These are phyloP conservation scores for Salix brachista DNA, from an alignment of 345 rosid species.

Conservation along the genomic window DNA sequence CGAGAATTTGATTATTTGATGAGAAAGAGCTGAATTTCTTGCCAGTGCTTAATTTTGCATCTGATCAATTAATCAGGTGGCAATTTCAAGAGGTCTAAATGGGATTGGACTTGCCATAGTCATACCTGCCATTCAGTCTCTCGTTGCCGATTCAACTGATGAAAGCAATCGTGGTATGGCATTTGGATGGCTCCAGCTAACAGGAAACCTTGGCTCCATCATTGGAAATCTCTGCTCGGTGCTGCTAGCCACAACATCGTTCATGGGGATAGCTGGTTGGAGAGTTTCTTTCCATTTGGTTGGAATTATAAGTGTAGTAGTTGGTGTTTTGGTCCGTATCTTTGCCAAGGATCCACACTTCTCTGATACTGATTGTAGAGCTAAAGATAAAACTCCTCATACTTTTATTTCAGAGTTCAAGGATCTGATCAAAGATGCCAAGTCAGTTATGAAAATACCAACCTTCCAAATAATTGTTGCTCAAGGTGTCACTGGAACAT, in stretches of 20 bases:
- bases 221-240: conserved; percentile 53
- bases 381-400: conserved; percentile 16
- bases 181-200: conserved; percentile 73
- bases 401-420: conserved; percentile 39
- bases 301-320: conserved; percentile 52
- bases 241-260: conserved; percentile 56
- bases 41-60: background rate
- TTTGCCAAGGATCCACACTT: conserved; percentile 68
- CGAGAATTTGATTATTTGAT: too few relatives aligned
- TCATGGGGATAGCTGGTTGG: conserved; percentile 75
- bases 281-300: conserved; percentile 68
- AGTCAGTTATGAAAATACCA: conserved; percentile 48
- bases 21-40: too few relatives aligned
- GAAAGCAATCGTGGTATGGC: conserved; percentile 73
- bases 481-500: conserved; percentile 61
- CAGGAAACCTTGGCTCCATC: conserved; percentile 56
- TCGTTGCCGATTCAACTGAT: conserved; percentile 73
- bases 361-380: conserved; percentile 9
- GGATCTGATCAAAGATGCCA: conserved; percentile 45
- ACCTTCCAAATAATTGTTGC: conserved; percentile 67
- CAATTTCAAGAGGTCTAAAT: conserved; percentile 77
- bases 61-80: conserved; percentile 54
- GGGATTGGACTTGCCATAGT: conserved; percentile 88
- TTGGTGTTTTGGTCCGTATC: conserved; percentile 51
- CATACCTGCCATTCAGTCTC: conserved; percentile 74